Evolutionary conservation across 192 early-diverging fungal genomes (phyloP).

Genomic region (Coemansia sp.): DNA sequence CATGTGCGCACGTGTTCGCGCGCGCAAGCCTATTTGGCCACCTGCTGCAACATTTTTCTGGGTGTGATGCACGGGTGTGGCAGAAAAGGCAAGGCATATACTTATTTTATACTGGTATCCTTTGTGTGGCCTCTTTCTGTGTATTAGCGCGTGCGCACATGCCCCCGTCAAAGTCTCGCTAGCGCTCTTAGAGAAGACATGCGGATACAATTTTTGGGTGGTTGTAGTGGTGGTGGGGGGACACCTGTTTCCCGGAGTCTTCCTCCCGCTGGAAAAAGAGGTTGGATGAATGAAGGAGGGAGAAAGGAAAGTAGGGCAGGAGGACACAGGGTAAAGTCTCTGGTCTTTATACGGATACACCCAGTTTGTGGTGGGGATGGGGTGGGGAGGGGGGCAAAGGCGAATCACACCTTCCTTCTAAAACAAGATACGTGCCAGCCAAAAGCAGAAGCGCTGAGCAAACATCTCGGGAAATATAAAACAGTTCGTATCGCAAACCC

Average conservation of each 20-base stretch:
- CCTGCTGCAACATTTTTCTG: not conserved
- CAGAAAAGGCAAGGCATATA: not conserved
- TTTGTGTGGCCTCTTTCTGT: not conserved
- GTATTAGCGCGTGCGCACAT: not conserved
- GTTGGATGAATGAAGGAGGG: no score
- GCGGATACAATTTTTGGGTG: not conserved
- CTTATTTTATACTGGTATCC: not conserved
- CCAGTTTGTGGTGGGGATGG: not conserved
- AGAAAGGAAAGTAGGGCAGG: not conserved
- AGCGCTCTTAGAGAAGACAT: not conserved
- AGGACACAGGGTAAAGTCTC: not conserved
- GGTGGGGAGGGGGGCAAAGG: no score
- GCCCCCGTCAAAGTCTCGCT: not conserved
- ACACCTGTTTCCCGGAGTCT: not conserved
- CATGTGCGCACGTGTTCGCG: not conserved
- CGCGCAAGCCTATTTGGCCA: not conserved
- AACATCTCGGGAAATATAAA: constrained; percentile 3
- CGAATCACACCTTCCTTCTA: not conserved
- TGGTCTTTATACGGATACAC: not conserved
- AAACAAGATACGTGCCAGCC: no score
- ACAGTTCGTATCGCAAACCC: not conserved
- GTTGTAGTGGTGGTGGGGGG: no score
- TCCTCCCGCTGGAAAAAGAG: not conserved
- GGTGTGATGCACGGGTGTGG: not conserved
- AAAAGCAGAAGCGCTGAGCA: not conserved